Evolutionary conservation across 768 basidiomycete species (phyloP).

Genomic region (Cyclocybe aegerita): DNA sequence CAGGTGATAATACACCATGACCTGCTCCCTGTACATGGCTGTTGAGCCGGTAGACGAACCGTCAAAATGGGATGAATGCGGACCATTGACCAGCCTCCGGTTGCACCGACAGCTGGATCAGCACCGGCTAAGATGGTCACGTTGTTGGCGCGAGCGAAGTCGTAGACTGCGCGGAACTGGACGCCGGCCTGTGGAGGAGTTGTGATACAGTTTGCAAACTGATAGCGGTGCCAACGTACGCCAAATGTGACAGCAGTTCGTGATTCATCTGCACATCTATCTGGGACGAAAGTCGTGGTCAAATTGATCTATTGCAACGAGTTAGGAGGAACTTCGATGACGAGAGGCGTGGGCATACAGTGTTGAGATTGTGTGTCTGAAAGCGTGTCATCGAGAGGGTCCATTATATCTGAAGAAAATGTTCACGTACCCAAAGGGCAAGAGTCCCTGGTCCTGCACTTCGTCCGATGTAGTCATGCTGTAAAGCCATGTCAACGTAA

Average conservation of each 20-base stretch:
- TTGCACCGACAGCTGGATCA: constrained; percentile 18
- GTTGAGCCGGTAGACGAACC: not conserved
- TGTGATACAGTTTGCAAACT: constrained; percentile 5
- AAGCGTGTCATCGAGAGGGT: not conserved
- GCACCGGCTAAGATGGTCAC: constrained; percentile 17
- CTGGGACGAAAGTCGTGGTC: constrained; percentile 22
- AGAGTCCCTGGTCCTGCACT: constrained; percentile 11
- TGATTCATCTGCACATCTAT: constrained; percentile 10
- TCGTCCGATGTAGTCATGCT: constrained; percentile 14
- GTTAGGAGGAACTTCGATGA: not conserved
- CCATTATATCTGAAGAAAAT: not conserved
- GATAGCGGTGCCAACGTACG: constrained; percentile 6
- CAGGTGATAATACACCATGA: constrained; percentile 14
- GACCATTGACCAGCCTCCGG: constrained; percentile 21
- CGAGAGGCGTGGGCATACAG: constrained; percentile 4
- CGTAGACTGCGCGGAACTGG: constrained; percentile 13
- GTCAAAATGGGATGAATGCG: not conserved
- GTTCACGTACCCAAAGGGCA: constrained; percentile 10
- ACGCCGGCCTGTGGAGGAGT: constrained; percentile 12
- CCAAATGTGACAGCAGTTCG: constrained; percentile 21
- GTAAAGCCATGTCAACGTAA: not conserved
- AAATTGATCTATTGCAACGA: constrained; percentile 6
- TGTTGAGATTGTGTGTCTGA: constrained; percentile 20
- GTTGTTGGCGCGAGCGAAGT: constrained; percentile 13
- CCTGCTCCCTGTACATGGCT: constrained; percentile 12